Base-by-base conservation (phyloP, 495 filamentous ascomycete species). In the Aspergillus affinis region DNA sequence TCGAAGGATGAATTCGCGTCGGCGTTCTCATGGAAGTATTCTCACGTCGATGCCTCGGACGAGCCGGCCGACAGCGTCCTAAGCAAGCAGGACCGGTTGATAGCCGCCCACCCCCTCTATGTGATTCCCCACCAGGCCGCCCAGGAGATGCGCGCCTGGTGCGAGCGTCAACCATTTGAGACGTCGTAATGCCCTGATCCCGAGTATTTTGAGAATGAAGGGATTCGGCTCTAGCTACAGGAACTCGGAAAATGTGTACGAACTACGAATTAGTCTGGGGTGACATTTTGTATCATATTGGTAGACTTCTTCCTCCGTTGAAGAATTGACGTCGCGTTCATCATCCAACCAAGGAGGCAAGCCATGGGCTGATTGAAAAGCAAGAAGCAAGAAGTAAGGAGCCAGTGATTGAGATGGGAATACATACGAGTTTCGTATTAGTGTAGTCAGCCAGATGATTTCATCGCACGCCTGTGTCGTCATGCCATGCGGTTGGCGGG, bases 11-110 rank as follows among this genome's bases (percentile, higher is more conserved):
- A 26, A 18, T 78, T 86, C 27, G 63, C 75, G 21, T 78, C 82
- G 27, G 81, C 85, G n/a, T 89, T 89, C 68, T 78, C 80, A 48
- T 96, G 89, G 90, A 77, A 74, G 45, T 84, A 80, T 30, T 69
- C 75, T 27, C 81, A 26, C 36, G 36, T 41, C 15, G 36, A 41
- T 10, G 36, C 36, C 36, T 41, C 36, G 36, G 12, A 41, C 13
- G 36, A 10, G 15, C 36, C 36, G 36, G 10, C 36, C 12, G 36
- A 41, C 36, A 41, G 36, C 13, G 36, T 41, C 12, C 36, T 41
- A 10, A 10, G 12, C 36, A 17, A 41, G 13, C 36, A 10, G 15
- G 36, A 41, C 36, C 36, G 36, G 13, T 41, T 41, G 36, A 41
- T 41, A 13, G 36, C 36, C 36, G 36, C 13, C 36, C 36, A 41